Evolutionary conservation across 371 early-diverging fungal species (phyloP), one percentile per base, ranked within the genome.

Genomic region (Encephalitozoon romaleae): DNA sequence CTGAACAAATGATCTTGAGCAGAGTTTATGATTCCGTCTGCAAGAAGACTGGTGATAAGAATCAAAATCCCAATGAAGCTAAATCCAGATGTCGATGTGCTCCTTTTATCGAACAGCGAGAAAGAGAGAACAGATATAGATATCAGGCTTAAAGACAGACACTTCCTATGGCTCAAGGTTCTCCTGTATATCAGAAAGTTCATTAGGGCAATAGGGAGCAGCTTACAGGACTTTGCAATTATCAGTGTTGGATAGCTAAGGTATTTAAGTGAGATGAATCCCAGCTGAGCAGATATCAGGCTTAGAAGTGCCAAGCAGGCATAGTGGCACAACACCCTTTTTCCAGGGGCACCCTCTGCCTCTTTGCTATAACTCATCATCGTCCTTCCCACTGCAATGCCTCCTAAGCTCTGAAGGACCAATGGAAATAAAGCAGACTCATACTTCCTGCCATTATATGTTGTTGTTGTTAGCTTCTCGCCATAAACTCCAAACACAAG

Each of bases 161-260:
- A 92, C 84, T 93, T 92, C 84, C 91, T 88, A 18, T 86, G 67
- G 0, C 92, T 90, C 74, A 91, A 92, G 34, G 87, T 87, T 42
- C 90, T 88, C 28, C 91, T 88, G 84, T 94, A 93, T 32, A 96
- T 87, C 26, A 95, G 54, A 55, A 91, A 88, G 84, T 91, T 92
- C 93, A 94, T 94, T 69, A 93, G 64, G 87, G 94, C 88, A 32
- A 95, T 93, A 1, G 96, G 96, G 6, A 97, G 87, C 39, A 97
- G 88, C 81, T 96, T 97, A 87, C 96, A 94, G 23, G 93, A 91
- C 83, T 95, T 94, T 67, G 93, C 94, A 39, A 97, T 86, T 49
- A 93, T 91, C 88, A 95, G 87, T 18, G 95, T 95, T 21, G 94
- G 95, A 84, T 94, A 96, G 84, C 94, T 92, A 76, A 96, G 91